A percentile compares a stretch with the other conserved stretches of the same genome.
Conservation (phyloP, 306 rosid species). For the cucumber (Cucumis sativus) region DNA sequence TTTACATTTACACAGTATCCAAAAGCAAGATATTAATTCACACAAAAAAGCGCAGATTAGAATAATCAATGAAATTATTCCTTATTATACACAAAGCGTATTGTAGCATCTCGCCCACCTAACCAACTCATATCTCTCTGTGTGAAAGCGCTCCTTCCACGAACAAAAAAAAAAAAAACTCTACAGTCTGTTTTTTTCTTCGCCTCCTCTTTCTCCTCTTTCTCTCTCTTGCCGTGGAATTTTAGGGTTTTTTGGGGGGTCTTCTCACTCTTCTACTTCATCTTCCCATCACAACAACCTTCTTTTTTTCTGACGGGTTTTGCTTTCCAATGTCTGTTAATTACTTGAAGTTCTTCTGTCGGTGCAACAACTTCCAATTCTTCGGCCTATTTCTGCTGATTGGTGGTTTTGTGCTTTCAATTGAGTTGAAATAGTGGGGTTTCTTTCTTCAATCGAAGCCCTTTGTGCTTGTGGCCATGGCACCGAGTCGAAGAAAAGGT, state of each 20-base stretch:
- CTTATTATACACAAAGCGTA: constrained; percentile 26
- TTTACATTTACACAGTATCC: background rate
- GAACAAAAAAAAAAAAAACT: constrained; percentile 16
- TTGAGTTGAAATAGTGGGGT: constrained; percentile 27
- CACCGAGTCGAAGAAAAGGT: constrained; percentile 76
- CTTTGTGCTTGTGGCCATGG: constrained; percentile 33
- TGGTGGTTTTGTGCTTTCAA: constrained; percentile 13
- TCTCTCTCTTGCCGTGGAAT: constrained; percentile 8
- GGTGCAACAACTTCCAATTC: constrained; percentile 30
- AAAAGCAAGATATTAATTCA: background rate
- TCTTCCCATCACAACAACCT: background rate
- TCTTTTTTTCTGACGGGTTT: background rate
- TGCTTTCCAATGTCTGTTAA: constrained; percentile 56
- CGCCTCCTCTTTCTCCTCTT: background rate
- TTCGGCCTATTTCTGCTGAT: constrained; percentile 27
- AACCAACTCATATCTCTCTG: constrained; percentile 40
- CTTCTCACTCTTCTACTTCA: background rate
- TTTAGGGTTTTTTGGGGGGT: constrained; percentile 34
- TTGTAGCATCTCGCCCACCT: constrained; percentile 23
- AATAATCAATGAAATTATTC: background rate
- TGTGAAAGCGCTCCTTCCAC: constrained; percentile 51
- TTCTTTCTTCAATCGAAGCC: constrained; percentile 22
- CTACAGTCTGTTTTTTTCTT: background rate
- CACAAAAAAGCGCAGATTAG: constrained; percentile 30
- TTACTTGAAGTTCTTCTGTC: constrained; percentile 16